Evolutionary conservation across 2,329 filamentous ascomycete species (phyloP), one percentile per base, ranked within the genome.

Genomic region (Leptographium wingfieldii): DNA sequence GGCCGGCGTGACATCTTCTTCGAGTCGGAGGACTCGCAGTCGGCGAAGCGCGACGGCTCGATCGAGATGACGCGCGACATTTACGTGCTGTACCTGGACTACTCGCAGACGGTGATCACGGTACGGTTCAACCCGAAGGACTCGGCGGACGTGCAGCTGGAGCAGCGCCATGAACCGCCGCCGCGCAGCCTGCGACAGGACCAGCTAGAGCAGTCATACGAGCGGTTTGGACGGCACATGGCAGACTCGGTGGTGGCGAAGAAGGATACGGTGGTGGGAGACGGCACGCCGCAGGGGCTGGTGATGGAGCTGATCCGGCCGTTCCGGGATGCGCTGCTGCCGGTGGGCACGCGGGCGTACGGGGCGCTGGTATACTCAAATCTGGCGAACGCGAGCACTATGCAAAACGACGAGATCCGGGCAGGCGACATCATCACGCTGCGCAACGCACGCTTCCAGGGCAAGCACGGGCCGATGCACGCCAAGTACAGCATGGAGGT

Each of bases 311-410:
- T 97, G 6, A 80, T 99, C 57, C 81, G 80, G 46, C 85, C 88
- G 0, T 80, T 91, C 66, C 76, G 80, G 19, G 84, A 88, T 61
- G 91, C 88, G 0, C 81, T 99, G 5, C 77, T 80, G 3, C 92
- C 94, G 0, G 84, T 97, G 7, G 92, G 92, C n/a, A 90, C 84
- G 12, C 87, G 92, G 56, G 83, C 90, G 3, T 99, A 92, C 70
- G 94, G 94, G 62, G 91, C 92, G 5, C 78, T 95, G 29, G 90
- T 99, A 16, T 99, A 99, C 72, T 84, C 89, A 65, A 99, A 99
- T 70, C 81, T 97, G 61, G 94, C 90, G 68, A 99, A 99, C 70
- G 92, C 94, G 2, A 90, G 88, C 7, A 92, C 91, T 4, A 85
- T 89, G 68, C 88, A 95, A 67, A 86, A 88, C 67, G 94, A 97